These are phyloP conservation scores for Flaveria floridana DNA, from an alignment of 140 eudicot species.

Conservation along the genomic window DNA sequence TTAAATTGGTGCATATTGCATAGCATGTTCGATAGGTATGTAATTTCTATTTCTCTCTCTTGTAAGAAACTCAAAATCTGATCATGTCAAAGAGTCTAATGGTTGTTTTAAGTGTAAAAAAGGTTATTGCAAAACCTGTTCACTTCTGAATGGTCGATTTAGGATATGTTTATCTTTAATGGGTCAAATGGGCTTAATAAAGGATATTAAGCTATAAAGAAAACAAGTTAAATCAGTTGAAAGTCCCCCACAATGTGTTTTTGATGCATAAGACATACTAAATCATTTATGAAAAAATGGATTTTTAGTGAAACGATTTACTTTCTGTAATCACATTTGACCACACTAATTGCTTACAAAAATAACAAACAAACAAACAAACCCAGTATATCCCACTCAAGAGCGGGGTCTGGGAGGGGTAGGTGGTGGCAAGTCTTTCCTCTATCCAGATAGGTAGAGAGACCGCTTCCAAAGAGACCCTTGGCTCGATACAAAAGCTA, in stretches of 20 bases:
- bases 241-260: neutral
- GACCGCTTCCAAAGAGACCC: too few relatives aligned
- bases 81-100: neutral
- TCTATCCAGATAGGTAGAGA: too few relatives aligned
- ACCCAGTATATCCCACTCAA: too few relatives aligned
- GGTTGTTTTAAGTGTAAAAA: neutral
- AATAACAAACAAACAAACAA: too few relatives aligned
- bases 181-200: neutral
- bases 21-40: conserved; percentile 93
- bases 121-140: neutral
- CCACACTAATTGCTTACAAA: neutral
- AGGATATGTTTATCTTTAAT: neutral
- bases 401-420: too few relatives aligned
- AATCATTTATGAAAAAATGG: neutral
- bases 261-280: neutral
- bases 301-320: neutral
- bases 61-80: neutral
- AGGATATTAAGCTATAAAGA: neutral
- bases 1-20: conserved; percentile 91
- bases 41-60: conserved; percentile 16
- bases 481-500: too few relatives aligned
- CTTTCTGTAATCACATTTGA: neutral
- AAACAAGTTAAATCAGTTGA: neutral
- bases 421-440: too few relatives aligned
- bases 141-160: neutral